phyloP scores from a whole-genome alignment of 108 stramenopile genomes.

The Cyclotella kingstonii region DNA sequence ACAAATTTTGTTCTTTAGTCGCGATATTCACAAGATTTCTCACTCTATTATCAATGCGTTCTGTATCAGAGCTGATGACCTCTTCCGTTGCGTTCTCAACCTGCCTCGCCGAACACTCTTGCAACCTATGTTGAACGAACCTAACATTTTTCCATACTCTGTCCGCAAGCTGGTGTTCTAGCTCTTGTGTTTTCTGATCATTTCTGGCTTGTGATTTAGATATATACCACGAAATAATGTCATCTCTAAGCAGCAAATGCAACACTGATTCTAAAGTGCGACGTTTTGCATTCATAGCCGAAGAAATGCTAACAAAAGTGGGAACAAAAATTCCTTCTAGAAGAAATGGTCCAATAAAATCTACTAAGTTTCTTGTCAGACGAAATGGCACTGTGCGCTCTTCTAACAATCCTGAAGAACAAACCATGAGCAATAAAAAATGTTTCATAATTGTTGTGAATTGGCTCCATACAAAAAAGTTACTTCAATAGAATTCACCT shows the following conservation, averaged over 20 bases:
- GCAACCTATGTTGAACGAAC: constrained; percentile 52
- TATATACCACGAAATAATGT: constrained; percentile 80
- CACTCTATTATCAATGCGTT: constrained; percentile 61
- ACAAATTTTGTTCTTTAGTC: constrained; percentile 54
- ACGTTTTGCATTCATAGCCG: constrained; percentile 49
- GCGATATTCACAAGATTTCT: constrained; percentile 59
- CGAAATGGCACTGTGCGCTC: constrained; percentile 68
- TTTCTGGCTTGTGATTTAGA: constrained; percentile 73
- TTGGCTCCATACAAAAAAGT: not conserved
- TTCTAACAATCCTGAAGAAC: constrained; percentile 53
- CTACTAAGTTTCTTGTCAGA: constrained; percentile 71
- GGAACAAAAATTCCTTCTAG: constrained; percentile 65
- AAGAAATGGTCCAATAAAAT: constrained; percentile 64
- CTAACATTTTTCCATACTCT: constrained; percentile 71
- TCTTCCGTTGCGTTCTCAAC: constrained; percentile 32
- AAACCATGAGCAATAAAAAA: not conserved
- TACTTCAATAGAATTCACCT: constrained; percentile 31
- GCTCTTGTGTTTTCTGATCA: constrained; percentile 76
- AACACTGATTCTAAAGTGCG: constrained; percentile 69
- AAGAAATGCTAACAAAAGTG: constrained; percentile 61
- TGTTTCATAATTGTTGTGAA: constrained; percentile 2
- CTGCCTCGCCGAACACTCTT: constrained; percentile 51
- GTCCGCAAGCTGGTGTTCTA: constrained; percentile 78
- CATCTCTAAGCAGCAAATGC: constrained; percentile 75
- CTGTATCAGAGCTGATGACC: constrained; percentile 20